Conservation (phyloP, 192 early-diverging fungal genomes). For the Nowakowskiella sp. region DNA sequence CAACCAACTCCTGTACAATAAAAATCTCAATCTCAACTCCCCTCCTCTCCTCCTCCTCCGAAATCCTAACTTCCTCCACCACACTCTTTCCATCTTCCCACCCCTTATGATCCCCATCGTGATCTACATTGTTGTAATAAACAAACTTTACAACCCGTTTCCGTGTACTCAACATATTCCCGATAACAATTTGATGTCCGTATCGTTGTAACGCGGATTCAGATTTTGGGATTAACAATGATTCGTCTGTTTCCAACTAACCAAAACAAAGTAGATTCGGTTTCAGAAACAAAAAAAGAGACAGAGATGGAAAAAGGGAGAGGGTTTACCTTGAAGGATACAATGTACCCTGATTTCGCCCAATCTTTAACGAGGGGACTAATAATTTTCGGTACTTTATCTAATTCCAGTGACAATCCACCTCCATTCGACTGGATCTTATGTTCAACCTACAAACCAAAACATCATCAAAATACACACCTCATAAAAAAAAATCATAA, state of each 20-base stretch:
- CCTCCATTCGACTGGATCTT: constrained; percentile 94
- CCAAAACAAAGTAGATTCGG: background rate
- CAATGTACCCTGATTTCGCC: constrained; percentile 77
- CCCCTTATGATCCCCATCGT: background rate
- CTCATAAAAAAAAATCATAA: background rate
- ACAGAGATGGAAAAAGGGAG: background rate
- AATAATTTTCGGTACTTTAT: constrained; percentile 96
- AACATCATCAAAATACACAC: constrained; percentile 9
- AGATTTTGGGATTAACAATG: constrained; percentile 73
- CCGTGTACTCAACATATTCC: constrained; percentile 81
- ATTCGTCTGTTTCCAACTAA: constrained; percentile 87
- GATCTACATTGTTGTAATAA: constrained; percentile 35
- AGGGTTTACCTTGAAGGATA: constrained; percentile 86
- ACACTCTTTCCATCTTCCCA: constrained; percentile 1
- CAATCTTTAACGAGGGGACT: constrained; percentile 88
- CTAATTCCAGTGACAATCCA: constrained; percentile 74
- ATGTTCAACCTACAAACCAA: constrained; percentile 60
- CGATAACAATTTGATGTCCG: constrained; percentile 96
- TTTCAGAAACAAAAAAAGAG: constrained; percentile 1
- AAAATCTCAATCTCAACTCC: constrained; percentile 62
- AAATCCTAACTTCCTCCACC: constrained; percentile 35
- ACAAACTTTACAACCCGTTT: constrained; percentile 67
- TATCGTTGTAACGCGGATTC: constrained; percentile 70
- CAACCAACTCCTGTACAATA: constrained; percentile 64
- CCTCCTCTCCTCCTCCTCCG: constrained; percentile 39